A percentile compares a stretch with the other conserved stretches of the same genome.
These are phyloP conservation scores for Pythium rhizo-oryzae DNA, from an alignment of 352 stramenopile genomes.

Conservation along the genomic window DNA sequence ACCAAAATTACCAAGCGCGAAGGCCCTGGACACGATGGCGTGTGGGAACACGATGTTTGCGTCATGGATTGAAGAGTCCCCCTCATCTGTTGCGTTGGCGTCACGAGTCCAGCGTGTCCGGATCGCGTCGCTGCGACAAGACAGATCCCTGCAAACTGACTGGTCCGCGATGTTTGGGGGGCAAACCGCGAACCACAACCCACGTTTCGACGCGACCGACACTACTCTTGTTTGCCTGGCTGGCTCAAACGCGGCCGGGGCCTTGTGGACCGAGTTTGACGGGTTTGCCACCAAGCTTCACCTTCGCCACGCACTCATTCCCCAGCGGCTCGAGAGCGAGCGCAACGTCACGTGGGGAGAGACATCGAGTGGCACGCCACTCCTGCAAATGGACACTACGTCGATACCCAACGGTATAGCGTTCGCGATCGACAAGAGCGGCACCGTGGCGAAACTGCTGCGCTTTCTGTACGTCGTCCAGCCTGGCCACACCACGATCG, in stretches of 20 bases:
- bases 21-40: slow-evolving; percentile 30
- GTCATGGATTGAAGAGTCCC: slow-evolving; percentile 45
- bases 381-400: slow-evolving; percentile 48
- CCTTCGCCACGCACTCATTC: slow-evolving; percentile 44
- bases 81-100: slow-evolving; percentile 2
- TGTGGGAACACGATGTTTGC: slow-evolving; percentile 49
- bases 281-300: slow-evolving; percentile 66
- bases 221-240: slow-evolving; percentile 46
- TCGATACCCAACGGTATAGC: slow-evolving; percentile 44
- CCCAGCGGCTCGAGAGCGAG: slow-evolving; percentile 19
- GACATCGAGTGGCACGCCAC: slow-evolving; percentile 36
- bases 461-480: slow-evolving; percentile 61
- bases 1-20: slow-evolving; percentile 9
- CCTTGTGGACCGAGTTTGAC: slow-evolving; percentile 80
- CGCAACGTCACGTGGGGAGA: slow-evolving; percentile 40
- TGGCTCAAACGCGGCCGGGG: slow-evolving; percentile 24
- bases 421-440: slow-evolving; percentile 56
- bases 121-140: slow-evolving; percentile 10
- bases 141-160: background rate
- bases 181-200: slow-evolving; percentile 53
- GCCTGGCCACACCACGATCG: slow-evolving; percentile 32
- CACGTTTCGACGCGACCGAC: slow-evolving; percentile 42
- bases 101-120: slow-evolving; percentile 15
- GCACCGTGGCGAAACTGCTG: slow-evolving; percentile 37
- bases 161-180: slow-evolving; percentile 20